A percentile compares a stretch with the other conserved stretches of the same genome.
Conservation (phyloP, 768 basidiomycete genomes). For the Tylopilus plumbeoviolaceoides region DNA sequence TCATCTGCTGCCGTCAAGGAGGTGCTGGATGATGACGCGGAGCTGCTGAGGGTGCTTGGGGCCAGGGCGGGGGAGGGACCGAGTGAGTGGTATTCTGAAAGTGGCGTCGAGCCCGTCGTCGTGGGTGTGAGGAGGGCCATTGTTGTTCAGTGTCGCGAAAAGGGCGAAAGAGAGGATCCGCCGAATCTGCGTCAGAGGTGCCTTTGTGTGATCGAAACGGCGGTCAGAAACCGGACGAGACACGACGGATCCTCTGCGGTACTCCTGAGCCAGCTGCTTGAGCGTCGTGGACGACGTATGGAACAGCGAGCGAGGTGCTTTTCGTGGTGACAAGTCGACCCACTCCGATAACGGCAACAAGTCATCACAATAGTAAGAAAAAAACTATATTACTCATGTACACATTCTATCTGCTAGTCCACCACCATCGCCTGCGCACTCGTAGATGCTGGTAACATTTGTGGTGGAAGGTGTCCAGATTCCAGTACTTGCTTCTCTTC, state of each 20-base stretch:
- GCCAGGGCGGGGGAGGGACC: slow-evolving; percentile 24
- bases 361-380: slow-evolving; percentile 18
- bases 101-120: slow-evolving; percentile 29
- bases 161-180: slow-evolving; percentile 43
- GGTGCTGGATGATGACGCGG: slow-evolving; percentile 43
- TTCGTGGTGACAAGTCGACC: slow-evolving; percentile 8
- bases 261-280: slow-evolving; percentile 2
- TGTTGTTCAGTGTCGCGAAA: slow-evolving; percentile 10
- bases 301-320: slow-evolving; percentile 8
- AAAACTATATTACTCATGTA: background rate
- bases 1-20: slow-evolving; percentile 60
- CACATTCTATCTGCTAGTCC: slow-evolving; percentile 1
- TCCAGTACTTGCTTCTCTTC: slow-evolving; percentile 19
- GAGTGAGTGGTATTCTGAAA: slow-evolving; percentile 33
- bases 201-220: slow-evolving; percentile 32
- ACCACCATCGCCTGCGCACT: slow-evolving; percentile 17
- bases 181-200: slow-evolving; percentile 45
- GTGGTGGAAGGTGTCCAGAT: slow-evolving; percentile 10
- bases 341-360: slow-evolving; percentile 20
- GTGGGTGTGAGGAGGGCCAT: slow-evolving; percentile 25
- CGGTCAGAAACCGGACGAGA: slow-evolving; percentile 35
- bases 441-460: slow-evolving; percentile 1
- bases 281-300: slow-evolving; percentile 14
- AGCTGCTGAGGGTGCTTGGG: slow-evolving; percentile 20
- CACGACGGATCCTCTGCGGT: slow-evolving; percentile 45